Base-by-base conservation (phyloP, 495 filamentous ascomycete genomes). In the Aspergillus sclerotiicarbonarius region DNA sequence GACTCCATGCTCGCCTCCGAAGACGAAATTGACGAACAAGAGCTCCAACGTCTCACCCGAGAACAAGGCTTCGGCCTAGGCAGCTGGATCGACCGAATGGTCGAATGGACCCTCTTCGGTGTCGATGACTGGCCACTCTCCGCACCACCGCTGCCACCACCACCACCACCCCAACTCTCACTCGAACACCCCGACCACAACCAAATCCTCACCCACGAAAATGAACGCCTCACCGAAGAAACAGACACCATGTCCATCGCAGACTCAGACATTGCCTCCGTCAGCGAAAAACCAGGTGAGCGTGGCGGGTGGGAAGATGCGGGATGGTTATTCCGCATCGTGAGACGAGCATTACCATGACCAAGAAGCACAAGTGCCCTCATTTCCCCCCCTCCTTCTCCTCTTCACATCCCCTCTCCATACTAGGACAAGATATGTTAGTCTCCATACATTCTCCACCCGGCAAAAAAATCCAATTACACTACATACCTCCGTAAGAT, bases 271-370 rank as follows among this genome's bases (percentile, higher is more conserved):
- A 32, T 20, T 30, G 19, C 61, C 32, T 50, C 63, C 21, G 57
- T 54, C 41, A 58, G 60, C 37, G 80, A 76, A 61, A 80, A 71
- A 39, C 73, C 78, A 37, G 76, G 66, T 35, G 67, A 75, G n/a
- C 70, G 79, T 53, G 75, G 86, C 13, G 85, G 82, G 8, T 95
- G 90, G 91, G 82, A 87, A 57, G 92, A 96, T 76, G 91, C 89
- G 35, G 82, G 87, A 25, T 96, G 90, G 92, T 71, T 96, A 57
- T 74, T 96, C 50, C 86, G 84, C 47, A 84, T 92, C 50, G 87
- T 90, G 20, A 87, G 84, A 35, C 89, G 86, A 59, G 84, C 90
- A 19, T 70, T 95, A 20, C 68, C 89, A 53, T 90, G 71, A 9
- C 37, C 0, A 15, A n/a, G 7, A 41, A 4, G 37, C 1, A 6